Evolutionary conservation across 805 yeast genomes (phyloP).

Genomic region (Pichia insulana): DNA sequence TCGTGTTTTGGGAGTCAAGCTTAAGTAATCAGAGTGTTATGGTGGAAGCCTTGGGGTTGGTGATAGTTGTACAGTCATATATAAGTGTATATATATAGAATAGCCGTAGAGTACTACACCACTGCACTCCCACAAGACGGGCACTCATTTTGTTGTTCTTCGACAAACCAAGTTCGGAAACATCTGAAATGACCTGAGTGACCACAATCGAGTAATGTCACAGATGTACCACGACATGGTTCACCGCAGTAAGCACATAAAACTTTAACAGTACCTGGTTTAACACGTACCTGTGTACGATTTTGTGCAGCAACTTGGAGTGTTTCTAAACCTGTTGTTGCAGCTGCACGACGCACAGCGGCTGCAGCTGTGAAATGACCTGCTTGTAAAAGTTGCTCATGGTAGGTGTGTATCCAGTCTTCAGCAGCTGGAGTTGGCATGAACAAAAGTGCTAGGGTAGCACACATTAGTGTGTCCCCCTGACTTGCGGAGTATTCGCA

Average conservation of each 20-base stretch:
- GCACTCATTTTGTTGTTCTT: slow-evolving; percentile 56
- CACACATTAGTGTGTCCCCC: slow-evolving; percentile 57
- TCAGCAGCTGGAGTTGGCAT: slow-evolving; percentile 30
- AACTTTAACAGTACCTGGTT: no score
- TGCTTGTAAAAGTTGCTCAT: slow-evolving; percentile 42
- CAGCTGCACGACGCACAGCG: slow-evolving; percentile 25
- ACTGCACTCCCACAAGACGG: slow-evolving; percentile 58
- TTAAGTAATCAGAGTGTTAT: no score
- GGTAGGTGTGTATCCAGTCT: slow-evolving; percentile 49
- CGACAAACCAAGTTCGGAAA: slow-evolving; percentile 66
- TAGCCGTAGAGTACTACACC: no score
- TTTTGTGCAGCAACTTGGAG: no score
- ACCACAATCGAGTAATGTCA: slow-evolving; percentile 63
- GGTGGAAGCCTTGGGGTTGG: no score
- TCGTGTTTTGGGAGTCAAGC: no score
- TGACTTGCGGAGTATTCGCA: slow-evolving; percentile 47
- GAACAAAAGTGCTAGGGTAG: slow-evolving; percentile 49
- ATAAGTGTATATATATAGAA: no score
- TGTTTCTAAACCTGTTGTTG: no score
- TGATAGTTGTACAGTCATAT: no score
- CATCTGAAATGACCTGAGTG: slow-evolving; percentile 84
- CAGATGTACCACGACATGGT: slow-evolving; percentile 64
- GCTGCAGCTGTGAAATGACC: slow-evolving; percentile 51
- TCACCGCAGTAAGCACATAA: slow-evolving; percentile 73
- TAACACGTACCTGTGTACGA: no score